Evolutionary conservation across 495 filamentous ascomycete species (phyloP), one percentile per base, ranked within the genome.

Genomic region (Astrothelium subdiscretum): DNA sequence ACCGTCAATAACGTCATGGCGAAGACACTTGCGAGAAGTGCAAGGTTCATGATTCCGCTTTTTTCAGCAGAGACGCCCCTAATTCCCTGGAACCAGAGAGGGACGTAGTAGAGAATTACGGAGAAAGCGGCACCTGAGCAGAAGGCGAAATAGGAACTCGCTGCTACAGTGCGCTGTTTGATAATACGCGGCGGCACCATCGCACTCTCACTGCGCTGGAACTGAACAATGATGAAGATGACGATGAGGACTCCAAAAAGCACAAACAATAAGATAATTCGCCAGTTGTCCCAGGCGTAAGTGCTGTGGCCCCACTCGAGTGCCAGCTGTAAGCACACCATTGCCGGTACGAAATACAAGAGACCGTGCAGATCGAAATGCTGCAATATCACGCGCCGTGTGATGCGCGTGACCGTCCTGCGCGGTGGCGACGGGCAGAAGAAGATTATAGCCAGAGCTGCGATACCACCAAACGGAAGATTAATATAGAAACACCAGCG

Each of bases 401-500:
- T 26, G 27, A 24, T 18, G 15, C n/a, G 6, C 32, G 24, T 29
- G 12, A 35, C 59, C 52, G 73, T 66, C 58, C 75, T 67, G 1
- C 85, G 82, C 43, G 82, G 77, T 67, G 83, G 80, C 70, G 86
- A 11, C 11, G 20, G 59, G 18, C 15, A 77, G 62, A 78, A 78
- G 59, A 85, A 67, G 15, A 81, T 63, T 57, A 89, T 79, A 61
- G 85, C 81, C 2, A 81, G 29, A 40, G 84, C 76, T 10, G 85
- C 84, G 29, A 87, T 71, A 26, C 77, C 87, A 48, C 87, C 87
- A 54, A 91, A 32, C 3, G 71, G 74, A 13, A 74, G 71, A 64
- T 89, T 89, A 71, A 87, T 87, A 67, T 81, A 90, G 29, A 62
- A 62, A 38, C 62, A 64, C 64, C 89, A 92, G 60, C 89, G 75